A percentile compares a stretch with the other conserved stretches of the same genome.
Conservation (phyloP, 257 asterid genomes). For the Anisodus acutangulus region DNA sequence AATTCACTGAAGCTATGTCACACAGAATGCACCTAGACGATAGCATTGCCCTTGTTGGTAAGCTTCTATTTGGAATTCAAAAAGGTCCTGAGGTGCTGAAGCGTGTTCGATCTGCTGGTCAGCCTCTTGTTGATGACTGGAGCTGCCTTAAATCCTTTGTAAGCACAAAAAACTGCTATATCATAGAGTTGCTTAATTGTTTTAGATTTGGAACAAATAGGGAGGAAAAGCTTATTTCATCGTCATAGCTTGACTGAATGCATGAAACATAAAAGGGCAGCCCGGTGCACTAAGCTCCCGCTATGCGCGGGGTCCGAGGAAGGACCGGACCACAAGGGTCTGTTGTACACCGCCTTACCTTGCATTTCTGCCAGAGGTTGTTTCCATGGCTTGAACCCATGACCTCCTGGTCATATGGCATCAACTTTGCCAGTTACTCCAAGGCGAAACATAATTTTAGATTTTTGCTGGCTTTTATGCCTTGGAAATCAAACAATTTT, state of each 20-base stretch:
- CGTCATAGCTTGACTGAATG: neutral
- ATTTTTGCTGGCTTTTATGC: neutral
- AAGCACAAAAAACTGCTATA: constrained; percentile 27
- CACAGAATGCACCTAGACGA: constrained; percentile 78
- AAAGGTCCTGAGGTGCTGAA: constrained; percentile 65
- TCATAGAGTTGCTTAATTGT: neutral
- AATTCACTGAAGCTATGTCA: constrained; percentile 77
- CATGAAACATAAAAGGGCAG: neutral
- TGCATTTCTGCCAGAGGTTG: too few species aligned
- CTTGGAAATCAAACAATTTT: neutral
- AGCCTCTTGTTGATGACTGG: constrained; percentile 93
- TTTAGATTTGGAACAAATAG: neutral
- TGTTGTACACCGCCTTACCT: too few species aligned
- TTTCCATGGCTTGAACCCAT: too few species aligned
- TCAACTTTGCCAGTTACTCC: too few species aligned
- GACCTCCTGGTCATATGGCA: too few species aligned
- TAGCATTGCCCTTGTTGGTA: constrained; percentile 69
- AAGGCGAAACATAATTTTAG: too few species aligned
- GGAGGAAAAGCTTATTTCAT: neutral
- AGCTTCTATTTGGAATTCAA: constrained; percentile 77
- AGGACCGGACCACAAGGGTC: too few species aligned
- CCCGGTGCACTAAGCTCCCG: too few species aligned
- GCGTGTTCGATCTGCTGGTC: constrained; percentile 66
- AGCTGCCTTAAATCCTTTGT: constrained; percentile 85
- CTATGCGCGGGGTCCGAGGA: too few species aligned